phyloP scores from a whole-genome alignment of 192 early-diverging fungal genomes.

The Linnemannia zychae region DNA sequence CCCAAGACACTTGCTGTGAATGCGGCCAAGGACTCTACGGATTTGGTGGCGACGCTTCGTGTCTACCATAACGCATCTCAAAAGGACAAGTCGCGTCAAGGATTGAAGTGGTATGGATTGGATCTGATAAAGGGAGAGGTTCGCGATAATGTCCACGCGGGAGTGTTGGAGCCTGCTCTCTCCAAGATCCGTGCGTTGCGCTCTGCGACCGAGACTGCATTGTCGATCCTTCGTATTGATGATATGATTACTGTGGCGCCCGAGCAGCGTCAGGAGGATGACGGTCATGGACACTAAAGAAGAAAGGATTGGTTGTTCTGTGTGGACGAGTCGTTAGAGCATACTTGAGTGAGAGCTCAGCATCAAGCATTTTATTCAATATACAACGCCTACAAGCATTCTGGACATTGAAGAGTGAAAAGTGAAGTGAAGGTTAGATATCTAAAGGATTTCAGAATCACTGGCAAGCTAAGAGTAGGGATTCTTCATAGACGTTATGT shows the following conservation, averaged over 20 bases:
- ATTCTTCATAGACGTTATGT: no score
- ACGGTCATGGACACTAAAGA: slow-evolving; percentile 66
- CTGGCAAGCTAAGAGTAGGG: no score
- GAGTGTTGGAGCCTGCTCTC: slow-evolving; percentile 97
- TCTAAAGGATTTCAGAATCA: no score
- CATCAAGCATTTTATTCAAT: no score
- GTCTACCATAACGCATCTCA: slow-evolving; percentile 96
- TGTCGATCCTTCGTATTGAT: slow-evolving; percentile 97
- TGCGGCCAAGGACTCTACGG: slow-evolving; percentile 98
- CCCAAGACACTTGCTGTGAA: slow-evolving; percentile 99
- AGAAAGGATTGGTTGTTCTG: no score
- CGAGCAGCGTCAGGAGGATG: slow-evolving; percentile 61
- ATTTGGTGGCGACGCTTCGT: slow-evolving; percentile 95
- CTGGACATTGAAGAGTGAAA: no score
- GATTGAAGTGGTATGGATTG: slow-evolving; percentile 91
- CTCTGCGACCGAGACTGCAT: slow-evolving; percentile 98
- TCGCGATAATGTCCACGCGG: slow-evolving; percentile 93
- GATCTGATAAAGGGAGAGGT: slow-evolving; percentile 94
- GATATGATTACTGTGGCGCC: slow-evolving; percentile 85
- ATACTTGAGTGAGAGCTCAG: no score
- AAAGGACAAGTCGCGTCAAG: slow-evolving; percentile 81
- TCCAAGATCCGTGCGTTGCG: slow-evolving; percentile 98
- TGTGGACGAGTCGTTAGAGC: no score
- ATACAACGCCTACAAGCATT: no score
- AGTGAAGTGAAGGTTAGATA: no score